Evolutionary conservation across 2,329 filamentous ascomycete species (phyloP).

Genomic region (Pestalotiopsis sp.): DNA sequence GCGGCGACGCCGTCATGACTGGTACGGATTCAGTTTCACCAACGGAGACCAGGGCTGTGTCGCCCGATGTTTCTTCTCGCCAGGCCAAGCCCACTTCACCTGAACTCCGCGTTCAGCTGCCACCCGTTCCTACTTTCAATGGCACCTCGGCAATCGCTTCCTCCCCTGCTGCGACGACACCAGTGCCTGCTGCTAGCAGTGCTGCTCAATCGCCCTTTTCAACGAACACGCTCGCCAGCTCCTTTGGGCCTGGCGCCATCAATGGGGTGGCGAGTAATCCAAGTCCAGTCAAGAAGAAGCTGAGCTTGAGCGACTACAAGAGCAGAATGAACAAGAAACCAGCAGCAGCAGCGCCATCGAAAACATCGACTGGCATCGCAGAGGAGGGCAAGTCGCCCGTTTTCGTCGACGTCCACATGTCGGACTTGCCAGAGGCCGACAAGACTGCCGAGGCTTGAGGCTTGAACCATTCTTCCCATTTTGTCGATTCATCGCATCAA

Average conservation of each 20-base stretch:
- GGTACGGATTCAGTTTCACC: conserved; percentile 34
- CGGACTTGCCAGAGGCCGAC: conserved; percentile 33
- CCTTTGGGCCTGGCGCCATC: conserved; percentile 37
- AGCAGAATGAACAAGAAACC: conserved; percentile 58
- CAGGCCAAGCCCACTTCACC: conserved; percentile 34
- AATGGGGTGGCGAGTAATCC: conserved; percentile 49
- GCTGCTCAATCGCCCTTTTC: conserved; percentile 52
- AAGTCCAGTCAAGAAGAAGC: conserved; percentile 66
- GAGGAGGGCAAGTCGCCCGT: conserved; percentile 42
- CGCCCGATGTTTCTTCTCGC: conserved; percentile 20
- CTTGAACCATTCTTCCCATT: conserved; percentile 7
- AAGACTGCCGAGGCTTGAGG: conserved; percentile 26
- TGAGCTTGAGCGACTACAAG: conserved; percentile 66
- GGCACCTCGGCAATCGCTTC: conserved; percentile 32
- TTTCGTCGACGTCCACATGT: conserved; percentile 32
- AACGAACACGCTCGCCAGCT: conserved; percentile 36
- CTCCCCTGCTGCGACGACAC: conserved; percentile 40
- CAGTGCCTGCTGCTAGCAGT: conserved; percentile 45
- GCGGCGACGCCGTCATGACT: conserved; percentile 28
- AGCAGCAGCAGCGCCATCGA: conserved; percentile 31
- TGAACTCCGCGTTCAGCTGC: conserved; percentile 56
- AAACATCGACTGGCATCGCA: conserved; percentile 34
- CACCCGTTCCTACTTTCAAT: conserved; percentile 53
- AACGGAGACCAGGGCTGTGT: conserved; percentile 16
- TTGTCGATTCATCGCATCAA: conserved; percentile 6